phyloP scores from a whole-genome alignment of 83 land plant species.

The Thuja plicata region DNA sequence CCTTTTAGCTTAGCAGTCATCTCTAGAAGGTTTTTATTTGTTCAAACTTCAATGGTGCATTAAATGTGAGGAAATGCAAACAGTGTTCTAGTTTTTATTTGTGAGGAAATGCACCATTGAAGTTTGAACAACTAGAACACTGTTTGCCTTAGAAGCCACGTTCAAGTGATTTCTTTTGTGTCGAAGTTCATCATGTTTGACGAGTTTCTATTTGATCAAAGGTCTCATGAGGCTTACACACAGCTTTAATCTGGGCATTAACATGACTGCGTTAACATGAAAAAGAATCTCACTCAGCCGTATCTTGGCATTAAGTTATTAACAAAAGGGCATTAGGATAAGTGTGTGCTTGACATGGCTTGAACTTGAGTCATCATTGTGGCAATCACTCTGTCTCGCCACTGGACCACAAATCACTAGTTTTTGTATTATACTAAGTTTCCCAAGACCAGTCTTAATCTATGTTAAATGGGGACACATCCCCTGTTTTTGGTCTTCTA shows the following conservation, averaged over 20 bases:
- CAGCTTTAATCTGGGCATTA: neutral
- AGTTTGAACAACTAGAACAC: neutral
- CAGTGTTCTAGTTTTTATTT: too few species aligned
- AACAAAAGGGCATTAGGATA: neutral
- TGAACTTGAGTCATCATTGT: neutral
- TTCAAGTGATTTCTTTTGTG: neutral
- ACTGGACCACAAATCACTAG: neutral
- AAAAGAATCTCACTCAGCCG: neutral
- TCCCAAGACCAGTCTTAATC: neutral
- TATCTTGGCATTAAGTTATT: neutral
- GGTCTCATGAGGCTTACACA: neutral
- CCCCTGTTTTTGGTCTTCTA: too few species aligned
- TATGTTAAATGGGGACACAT: too few species aligned
- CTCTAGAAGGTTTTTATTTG: neutral
- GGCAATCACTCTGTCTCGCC: neutral
- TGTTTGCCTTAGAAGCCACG: neutral
- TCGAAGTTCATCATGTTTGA: neutral
- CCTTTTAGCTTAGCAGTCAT: neutral
- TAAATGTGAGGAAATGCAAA: neutral
- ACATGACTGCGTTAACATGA: neutral
- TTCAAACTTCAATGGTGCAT: too few species aligned
- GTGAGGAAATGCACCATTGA: neutral
- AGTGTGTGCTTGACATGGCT: neutral
- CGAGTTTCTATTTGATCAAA: neutral
- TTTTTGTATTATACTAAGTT: neutral